Conservation (phyloP, 257 asterid genomes). For the Solanum peruvianum region DNA sequence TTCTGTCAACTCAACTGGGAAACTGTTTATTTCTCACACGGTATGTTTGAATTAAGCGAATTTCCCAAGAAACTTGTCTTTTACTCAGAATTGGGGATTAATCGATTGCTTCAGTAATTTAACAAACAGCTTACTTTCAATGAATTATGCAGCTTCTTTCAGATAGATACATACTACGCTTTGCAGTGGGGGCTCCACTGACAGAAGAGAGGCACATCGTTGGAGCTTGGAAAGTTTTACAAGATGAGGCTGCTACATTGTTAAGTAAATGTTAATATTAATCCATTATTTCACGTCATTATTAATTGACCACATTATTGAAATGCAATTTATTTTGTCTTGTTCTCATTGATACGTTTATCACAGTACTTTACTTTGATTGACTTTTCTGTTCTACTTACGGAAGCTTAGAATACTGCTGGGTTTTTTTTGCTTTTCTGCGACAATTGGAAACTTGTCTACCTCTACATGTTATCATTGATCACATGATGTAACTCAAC, state of each 20-base stretch:
- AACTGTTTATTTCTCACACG: constrained; percentile 79
- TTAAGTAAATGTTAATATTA: constrained; percentile 3
- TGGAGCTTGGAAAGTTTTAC: constrained; percentile 64
- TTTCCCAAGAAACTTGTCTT: not conserved
- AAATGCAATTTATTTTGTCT: not conserved
- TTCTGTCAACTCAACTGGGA: constrained; percentile 72
- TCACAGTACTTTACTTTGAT: not conserved
- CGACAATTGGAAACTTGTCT: not conserved
- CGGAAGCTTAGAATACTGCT: not conserved
- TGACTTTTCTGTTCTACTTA: not conserved
- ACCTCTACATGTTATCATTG: not conserved
- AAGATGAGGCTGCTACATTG: constrained; percentile 51
- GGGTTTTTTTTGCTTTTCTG: not conserved
- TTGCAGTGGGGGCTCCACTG: constrained; percentile 78
- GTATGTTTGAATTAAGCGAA: constrained; percentile 21
- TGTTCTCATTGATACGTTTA: not conserved
- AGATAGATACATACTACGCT: constrained; percentile 40
- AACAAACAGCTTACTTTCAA: not conserved
- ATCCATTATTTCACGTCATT: not conserved
- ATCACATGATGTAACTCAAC: not conserved
- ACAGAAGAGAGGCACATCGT: constrained; percentile 72
- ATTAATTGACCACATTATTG: not conserved
- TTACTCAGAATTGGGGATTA: not conserved
- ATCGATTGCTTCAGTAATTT: not conserved
- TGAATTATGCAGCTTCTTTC: constrained; percentile 41